Evolutionary conservation across 1,284 basidiomycete genomes (phyloP).

Genomic region (Ustilago shanxiensis): DNA sequence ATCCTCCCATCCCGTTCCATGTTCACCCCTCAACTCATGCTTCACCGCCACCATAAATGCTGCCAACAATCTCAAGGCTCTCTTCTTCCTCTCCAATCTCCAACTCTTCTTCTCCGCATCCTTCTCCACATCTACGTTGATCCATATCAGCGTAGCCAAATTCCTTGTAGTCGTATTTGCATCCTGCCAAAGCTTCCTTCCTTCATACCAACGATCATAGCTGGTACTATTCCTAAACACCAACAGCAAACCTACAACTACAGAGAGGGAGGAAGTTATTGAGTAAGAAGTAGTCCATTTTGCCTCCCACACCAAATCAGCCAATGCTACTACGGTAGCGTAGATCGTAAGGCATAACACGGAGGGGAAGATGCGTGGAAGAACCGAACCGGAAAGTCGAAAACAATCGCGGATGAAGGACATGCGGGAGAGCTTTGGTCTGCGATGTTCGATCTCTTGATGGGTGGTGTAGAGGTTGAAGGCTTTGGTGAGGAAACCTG

Average conservation of each 20-base stretch:
- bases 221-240: constrained; percentile 70
- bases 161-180: constrained; percentile 74
- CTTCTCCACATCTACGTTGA: constrained; percentile 74
- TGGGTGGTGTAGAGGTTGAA: constrained; percentile 33
- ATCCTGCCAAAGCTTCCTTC: constrained; percentile 80
- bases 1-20: constrained; percentile 27
- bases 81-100: constrained; percentile 79
- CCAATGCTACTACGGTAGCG: constrained; percentile 75
- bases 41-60: constrained; percentile 80
- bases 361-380: constrained; percentile 74
- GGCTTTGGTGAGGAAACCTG: constrained; percentile 23
- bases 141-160: constrained; percentile 80
- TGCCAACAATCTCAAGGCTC: constrained; percentile 78
- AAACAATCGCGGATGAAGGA: constrained; percentile 90
- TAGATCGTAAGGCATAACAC: constrained; percentile 85
- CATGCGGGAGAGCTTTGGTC: constrained; percentile 31
- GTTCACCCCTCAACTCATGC: constrained; percentile 78
- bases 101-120: constrained; percentile 28
- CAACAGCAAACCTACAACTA: constrained; percentile 79
- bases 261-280: constrained; percentile 84
- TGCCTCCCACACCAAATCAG: constrained; percentile 75
- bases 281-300: constrained; percentile 78
- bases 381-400: constrained; percentile 76
- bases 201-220: constrained; percentile 81
- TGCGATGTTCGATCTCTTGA: constrained; percentile 35